Conservation (phyloP, 768 basidiomycete genomes). For the Porpolomopsis calyptriformis region DNA sequence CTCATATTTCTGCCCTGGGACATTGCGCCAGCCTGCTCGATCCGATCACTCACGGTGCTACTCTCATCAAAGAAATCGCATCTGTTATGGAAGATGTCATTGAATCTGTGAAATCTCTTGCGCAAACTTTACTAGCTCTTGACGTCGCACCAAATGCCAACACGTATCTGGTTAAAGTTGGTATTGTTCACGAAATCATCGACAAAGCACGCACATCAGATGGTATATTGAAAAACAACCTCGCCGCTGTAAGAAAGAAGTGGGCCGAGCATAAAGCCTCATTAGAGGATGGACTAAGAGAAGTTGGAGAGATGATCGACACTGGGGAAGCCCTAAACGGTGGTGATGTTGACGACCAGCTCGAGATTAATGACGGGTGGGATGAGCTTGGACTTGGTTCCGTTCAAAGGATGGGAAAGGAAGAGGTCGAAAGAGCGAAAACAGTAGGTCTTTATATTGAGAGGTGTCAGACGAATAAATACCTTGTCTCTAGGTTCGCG, state of each 20-base stretch:
- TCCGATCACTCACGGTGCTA: constrained; percentile 30
- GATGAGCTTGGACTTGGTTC: constrained; percentile 48
- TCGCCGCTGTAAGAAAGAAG: constrained; percentile 41
- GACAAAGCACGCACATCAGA: constrained; percentile 33
- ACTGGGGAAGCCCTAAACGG: constrained; percentile 21
- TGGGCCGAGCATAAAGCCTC: constrained; percentile 45
- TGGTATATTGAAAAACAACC: constrained; percentile 48
- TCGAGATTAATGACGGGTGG: constrained; percentile 47
- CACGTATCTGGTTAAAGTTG: constrained; percentile 47
- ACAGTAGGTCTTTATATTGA: constrained; percentile 30
- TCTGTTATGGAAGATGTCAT: constrained; percentile 32
- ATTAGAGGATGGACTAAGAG: constrained; percentile 50
- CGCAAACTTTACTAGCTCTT: constrained; percentile 31
- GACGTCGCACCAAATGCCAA: constrained; percentile 24
- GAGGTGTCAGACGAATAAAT: constrained; percentile 3
- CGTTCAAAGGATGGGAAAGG: constrained; percentile 31
- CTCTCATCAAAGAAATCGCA: constrained; percentile 35
- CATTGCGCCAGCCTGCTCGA: constrained; percentile 40
- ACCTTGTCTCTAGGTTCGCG: constrained; percentile 36
- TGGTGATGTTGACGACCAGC: constrained; percentile 23
- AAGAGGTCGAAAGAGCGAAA: constrained; percentile 47
- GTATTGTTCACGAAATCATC: constrained; percentile 52
- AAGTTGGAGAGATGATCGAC: constrained; percentile 46
- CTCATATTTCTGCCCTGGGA: constrained; percentile 37
- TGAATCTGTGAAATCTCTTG: constrained; percentile 32